Conservation (phyloP, 75 land plant species). For the Chamaecyparis obtusa region DNA sequence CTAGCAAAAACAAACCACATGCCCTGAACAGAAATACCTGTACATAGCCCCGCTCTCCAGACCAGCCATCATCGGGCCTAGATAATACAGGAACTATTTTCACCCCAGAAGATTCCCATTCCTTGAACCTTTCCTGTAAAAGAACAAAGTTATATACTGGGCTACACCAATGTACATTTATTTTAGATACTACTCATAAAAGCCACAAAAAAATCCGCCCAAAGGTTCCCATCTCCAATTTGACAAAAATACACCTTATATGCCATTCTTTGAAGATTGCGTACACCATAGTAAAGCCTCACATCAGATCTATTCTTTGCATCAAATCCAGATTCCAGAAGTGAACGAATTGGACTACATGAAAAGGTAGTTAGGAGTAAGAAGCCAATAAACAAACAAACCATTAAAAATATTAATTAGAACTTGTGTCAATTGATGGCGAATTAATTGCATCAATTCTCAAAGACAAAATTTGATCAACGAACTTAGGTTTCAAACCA, state of each 20-base stretch:
- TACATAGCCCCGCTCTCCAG: slow-evolving; percentile 90
- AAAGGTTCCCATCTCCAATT: slow-evolving; percentile 2
- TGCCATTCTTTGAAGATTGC: slow-evolving; percentile 90
- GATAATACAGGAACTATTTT: slow-evolving; percentile 87
- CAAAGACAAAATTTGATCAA: neutral
- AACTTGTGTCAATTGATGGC: neutral
- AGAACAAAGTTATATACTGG: slow-evolving; percentile 5
- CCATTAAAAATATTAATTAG: neutral
- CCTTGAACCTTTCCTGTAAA: slow-evolving; percentile 84
- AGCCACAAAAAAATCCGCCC: neutral
- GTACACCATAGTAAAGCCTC: slow-evolving; percentile 94
- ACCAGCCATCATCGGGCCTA: slow-evolving; percentile 80
- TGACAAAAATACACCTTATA: slow-evolving; percentile 64
- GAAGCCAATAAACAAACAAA: neutral
- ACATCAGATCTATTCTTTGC: slow-evolving; percentile 79
- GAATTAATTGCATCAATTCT: neutral
- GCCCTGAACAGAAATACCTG: slow-evolving; percentile 51
- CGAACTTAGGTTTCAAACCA: neutral
- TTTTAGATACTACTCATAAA: neutral
- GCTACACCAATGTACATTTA: neutral
- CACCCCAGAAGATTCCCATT: slow-evolving; percentile 92
- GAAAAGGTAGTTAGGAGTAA: neutral
- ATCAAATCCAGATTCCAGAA: slow-evolving; percentile 85
- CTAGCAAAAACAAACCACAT: neutral
- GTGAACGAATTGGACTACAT: slow-evolving; percentile 92